Conservation (phyloP, 139 green algal species). For the Picocystis salinarum region DNA sequence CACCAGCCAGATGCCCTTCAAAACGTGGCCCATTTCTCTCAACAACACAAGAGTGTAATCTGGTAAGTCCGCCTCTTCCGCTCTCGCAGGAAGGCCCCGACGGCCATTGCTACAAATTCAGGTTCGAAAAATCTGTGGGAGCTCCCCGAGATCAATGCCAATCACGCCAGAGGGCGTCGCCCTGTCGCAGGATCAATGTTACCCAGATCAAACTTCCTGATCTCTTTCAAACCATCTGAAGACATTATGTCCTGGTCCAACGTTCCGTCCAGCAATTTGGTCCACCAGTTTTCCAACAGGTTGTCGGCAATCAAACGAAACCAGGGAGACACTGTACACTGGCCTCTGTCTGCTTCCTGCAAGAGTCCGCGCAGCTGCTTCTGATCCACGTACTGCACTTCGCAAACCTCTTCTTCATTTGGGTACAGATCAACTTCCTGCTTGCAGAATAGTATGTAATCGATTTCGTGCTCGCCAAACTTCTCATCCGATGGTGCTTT, state of each 20-base stretch:
- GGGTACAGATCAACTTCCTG: slow-evolving; percentile 33
- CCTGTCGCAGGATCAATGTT: too few species aligned
- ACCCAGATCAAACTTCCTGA: too few species aligned
- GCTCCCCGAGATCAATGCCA: too few species aligned
- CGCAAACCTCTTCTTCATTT: slow-evolving; percentile 65
- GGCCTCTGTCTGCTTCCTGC: slow-evolving; percentile 10
- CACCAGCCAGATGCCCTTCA: too few species aligned
- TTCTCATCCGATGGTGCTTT: slow-evolving; percentile 33
- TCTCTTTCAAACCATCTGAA: too few species aligned
- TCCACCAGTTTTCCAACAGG: slow-evolving; percentile 76
- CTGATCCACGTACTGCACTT: slow-evolving; percentile 17
- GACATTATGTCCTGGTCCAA: slow-evolving; percentile 4
- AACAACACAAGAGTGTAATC: too few species aligned
- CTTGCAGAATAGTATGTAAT: slow-evolving; percentile 76
- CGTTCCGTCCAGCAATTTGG: slow-evolving; percentile 31
- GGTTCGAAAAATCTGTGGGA: too few species aligned
- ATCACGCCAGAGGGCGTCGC: too few species aligned
- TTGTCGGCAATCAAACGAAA: slow-evolving; percentile 77
- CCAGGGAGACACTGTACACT: slow-evolving; percentile 58
- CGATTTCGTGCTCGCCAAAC: slow-evolving; percentile 79
- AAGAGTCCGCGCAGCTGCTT: slow-evolving; percentile 25
- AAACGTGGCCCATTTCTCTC: too few species aligned
- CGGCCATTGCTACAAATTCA: too few species aligned
- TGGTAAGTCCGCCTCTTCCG: too few species aligned
- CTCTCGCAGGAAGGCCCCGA: too few species aligned